Base-by-base conservation (phyloP, 495 filamentous ascomycete genomes). In the Aspergillus incahuasiensis region DNA sequence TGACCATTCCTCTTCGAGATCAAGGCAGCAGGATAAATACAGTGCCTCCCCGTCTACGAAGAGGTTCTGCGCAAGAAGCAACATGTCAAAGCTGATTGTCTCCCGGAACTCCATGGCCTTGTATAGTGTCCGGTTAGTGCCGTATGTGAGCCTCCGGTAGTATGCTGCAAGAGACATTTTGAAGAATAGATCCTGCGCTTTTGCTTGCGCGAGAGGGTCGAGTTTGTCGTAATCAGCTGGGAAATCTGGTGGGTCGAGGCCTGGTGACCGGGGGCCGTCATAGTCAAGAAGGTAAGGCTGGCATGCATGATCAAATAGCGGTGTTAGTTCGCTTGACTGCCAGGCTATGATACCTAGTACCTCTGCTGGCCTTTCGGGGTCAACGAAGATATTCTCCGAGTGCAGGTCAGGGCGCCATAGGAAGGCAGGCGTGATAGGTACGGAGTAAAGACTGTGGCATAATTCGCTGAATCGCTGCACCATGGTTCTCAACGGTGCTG, bases 391-490 rank as follows among this genome's bases (percentile, higher is more conserved):
- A 44, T 75, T 76, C 19, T 66, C 60, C 28, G 57, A 40, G 47
- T 74, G 72, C 12, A 75, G 63, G 34, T 76, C 72, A 18, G 53
- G 44, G 53, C 75, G 72, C 69, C 68, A 73, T 20, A 75, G 25
- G 55, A 22, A 61, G 32, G 63, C 41, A 22, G 65, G 48, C 12
- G 44, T 28, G 20, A 66, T 66, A 16, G 63, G 62, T 48, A n/a
- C n/a, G n/a, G n/a, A n/a, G n/a, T n/a, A n/a, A n/a, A n/a, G n/a
- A n/a, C n/a, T n/a, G n/a, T n/a, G n/a, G n/a, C n/a, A n/a, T n/a
- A n/a, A n/a, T n/a, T n/a, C n/a, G n/a, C n/a, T n/a, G n/a, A n/a
- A n/a, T n/a, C n/a, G n/a, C n/a, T n/a, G n/a, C n/a, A n/a, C n/a
- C n/a, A n/a, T n/a, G n/a, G n/a, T n/a, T n/a, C n/a, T n/a, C n/a